These are phyloP conservation scores for Ceratocystis eucalypticola DNA, from an alignment of 2,329 filamentous ascomycete genomes.

Conservation along the genomic window DNA sequence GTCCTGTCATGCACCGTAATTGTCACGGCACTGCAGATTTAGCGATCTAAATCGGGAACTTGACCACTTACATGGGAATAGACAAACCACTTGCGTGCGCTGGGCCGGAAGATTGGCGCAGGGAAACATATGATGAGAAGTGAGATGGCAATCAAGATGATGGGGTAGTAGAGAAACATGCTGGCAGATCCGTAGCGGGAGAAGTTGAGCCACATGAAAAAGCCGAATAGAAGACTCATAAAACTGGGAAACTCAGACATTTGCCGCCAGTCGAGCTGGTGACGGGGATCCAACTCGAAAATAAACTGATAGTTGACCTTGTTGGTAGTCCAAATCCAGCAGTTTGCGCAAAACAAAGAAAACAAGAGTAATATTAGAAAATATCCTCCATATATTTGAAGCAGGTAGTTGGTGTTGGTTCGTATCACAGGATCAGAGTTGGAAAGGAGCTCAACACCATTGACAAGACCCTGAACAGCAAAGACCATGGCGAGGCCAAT, in stretches of 20 bases:
- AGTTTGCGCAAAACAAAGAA: slow-evolving; percentile 72
- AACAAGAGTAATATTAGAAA: slow-evolving; percentile 73
- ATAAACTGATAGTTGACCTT: slow-evolving; percentile 96
- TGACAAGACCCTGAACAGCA: slow-evolving; percentile 49
- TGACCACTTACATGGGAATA: slow-evolving; percentile 62
- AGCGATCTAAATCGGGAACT: not conserved
- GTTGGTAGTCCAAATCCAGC: slow-evolving; percentile 64
- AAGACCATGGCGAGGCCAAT: slow-evolving; percentile 57
- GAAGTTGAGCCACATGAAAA: slow-evolving; percentile 87
- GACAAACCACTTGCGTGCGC: slow-evolving; percentile 70
- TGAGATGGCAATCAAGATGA: slow-evolving; percentile 61
- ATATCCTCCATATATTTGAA: slow-evolving; percentile 89
- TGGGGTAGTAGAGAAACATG: slow-evolving; percentile 76
- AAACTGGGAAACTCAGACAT: slow-evolving; percentile 76
- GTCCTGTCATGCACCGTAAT: not conserved
- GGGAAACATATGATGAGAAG: slow-evolving; percentile 62
- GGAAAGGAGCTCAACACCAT: slow-evolving; percentile 42
- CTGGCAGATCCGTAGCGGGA: slow-evolving; percentile 47
- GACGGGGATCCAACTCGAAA: slow-evolving; percentile 84
- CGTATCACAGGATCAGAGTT: slow-evolving; percentile 35
- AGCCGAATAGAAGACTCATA: slow-evolving; percentile 61
- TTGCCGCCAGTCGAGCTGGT: slow-evolving; percentile 80
- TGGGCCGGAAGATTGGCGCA: slow-evolving; percentile 56
- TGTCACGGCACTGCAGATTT: not conserved
- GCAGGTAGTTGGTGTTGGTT: slow-evolving; percentile 49